Evolutionary conservation across 2,329 filamentous ascomycete genomes (phyloP), one percentile per base, ranked within the genome.

Genomic region (Lasiodiplodia sp.): DNA sequence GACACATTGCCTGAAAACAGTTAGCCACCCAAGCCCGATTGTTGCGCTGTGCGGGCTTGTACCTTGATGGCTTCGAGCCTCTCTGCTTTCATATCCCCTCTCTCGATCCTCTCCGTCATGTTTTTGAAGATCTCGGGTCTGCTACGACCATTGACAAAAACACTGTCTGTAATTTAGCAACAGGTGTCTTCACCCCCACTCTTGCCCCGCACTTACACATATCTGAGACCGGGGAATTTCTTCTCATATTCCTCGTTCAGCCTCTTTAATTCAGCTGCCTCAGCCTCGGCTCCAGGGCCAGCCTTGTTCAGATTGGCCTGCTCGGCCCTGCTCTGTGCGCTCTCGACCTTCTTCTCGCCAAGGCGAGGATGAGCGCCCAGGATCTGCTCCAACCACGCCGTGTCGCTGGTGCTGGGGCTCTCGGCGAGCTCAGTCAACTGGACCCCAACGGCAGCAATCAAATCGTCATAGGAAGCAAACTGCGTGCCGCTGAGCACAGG

Each of bases 71-170:
- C 92, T 72, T 92, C 92, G 68, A 83, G 78, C 70, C 93, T 87
- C 81, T 97, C 94, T 18, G 83, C 83, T 28, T 84, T 80, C 64
- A 89, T 83, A 77, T 95, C 87, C 1, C 86, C 89, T 65, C 90
- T 83, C 18, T 85, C 86, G 75, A 97, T 97, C 65, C 94, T 86
- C 65, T 81, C 78, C 71, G 86, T 86, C 92, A 97, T 97, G 74
- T 97, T 90, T 71, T 88, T 84, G 90, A 97, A 93, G 67, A 97
- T 91, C 70, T 88, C 87, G 1, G 87, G 85, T 68, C 93, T 85
- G 51, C 87, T 86, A 57, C 94, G 86, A 0, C 93, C 93, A 77
- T 97, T 94, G 68, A 97, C 95, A 78, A 97, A 97, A 21, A 95
- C 92, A 53, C 87, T 89, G 71, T 55, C 12, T 37, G n/a, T 28